phyloP scores from a whole-genome alignment of 352 stramenopile genomes.

The Globisporangium heterothallicum region DNA sequence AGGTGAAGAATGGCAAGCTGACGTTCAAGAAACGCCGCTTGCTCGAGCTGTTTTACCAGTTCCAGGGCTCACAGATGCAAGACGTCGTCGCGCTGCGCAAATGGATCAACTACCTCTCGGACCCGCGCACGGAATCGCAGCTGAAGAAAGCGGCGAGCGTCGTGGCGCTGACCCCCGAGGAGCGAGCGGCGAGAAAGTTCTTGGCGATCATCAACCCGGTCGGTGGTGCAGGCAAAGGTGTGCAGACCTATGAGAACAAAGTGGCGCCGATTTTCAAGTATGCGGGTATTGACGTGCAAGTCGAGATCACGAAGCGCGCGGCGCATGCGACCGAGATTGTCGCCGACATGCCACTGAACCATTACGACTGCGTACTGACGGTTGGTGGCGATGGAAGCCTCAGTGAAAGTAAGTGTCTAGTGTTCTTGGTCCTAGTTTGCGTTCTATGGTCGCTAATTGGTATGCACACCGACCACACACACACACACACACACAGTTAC shows the following conservation, averaged over 20 bases:
- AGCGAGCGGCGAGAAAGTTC: slow-evolving; percentile 30
- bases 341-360: slow-evolving; percentile 32
- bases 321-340: slow-evolving; percentile 54
- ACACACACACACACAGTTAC: slow-evolving; percentile 52
- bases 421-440: background rate
- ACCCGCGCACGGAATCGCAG: slow-evolving; percentile 30
- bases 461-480: background rate
- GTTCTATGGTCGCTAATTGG: background rate
- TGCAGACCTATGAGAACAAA: slow-evolving; percentile 47
- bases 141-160: slow-evolving; percentile 21
- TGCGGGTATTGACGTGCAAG: slow-evolving; percentile 40
- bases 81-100: slow-evolving; percentile 27
- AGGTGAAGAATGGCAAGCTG: slow-evolving; percentile 8
- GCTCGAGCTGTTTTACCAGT: slow-evolving; percentile 44
- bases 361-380: slow-evolving; percentile 63
- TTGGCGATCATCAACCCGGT: slow-evolving; percentile 73
- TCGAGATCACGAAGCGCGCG: slow-evolving; percentile 42
- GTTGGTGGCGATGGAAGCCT: slow-evolving; percentile 68
- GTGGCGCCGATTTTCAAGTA: slow-evolving; percentile 49
- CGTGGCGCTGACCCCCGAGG: slow-evolving; percentile 22
- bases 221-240: slow-evolving; percentile 43
- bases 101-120: slow-evolving; percentile 45
- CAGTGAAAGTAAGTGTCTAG: slow-evolving; percentile 44
- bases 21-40: slow-evolving; percentile 35
- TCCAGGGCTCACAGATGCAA: slow-evolving; percentile 28